A percentile compares a stretch with the other conserved stretches of the same genome.
Conservation (phyloP, 257 asterid genomes). For the Solanum lycopersicoides region DNA sequence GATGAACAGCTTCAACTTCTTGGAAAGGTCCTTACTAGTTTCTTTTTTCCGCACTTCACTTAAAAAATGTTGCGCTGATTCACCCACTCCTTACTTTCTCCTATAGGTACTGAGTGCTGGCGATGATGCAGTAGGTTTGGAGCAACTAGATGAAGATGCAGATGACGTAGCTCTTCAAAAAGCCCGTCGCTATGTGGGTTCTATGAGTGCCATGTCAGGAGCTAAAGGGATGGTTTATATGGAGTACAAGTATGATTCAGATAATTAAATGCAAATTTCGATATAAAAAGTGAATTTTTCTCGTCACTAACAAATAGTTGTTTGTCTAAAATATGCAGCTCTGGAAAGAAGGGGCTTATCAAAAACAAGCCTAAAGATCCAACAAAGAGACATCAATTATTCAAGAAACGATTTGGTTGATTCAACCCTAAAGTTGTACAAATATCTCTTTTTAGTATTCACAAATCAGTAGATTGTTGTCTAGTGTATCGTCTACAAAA, state of each 20-base stretch:
- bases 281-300: background rate
- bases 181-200: constrained; percentile 66
- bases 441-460: too few species aligned
- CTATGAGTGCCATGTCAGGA: constrained; percentile 92
- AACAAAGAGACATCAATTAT: constrained; percentile 62
- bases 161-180: constrained; percentile 85
- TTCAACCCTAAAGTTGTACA: too few species aligned
- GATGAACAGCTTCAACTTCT: constrained; percentile 84
- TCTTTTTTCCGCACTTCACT: background rate
- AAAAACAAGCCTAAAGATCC: constrained; percentile 92
- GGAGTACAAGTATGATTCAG: constrained; percentile 54
- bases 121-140: constrained; percentile 81
- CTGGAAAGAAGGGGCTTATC: constrained; percentile 38
- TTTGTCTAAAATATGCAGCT: constrained; percentile 17
- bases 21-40: constrained; percentile 41
- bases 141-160: constrained; percentile 93
- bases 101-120: constrained; percentile 81
- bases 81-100: background rate
- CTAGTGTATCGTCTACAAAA: too few species aligned
- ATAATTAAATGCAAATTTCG: background rate
- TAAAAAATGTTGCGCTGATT: background rate
- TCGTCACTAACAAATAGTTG: background rate
- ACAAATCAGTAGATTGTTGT: too few species aligned
- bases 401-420: constrained; percentile 79
- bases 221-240: constrained; percentile 85